Base-by-base conservation (phyloP, 2,329 filamentous ascomycete species). In the Fusarium sp. region DNA sequence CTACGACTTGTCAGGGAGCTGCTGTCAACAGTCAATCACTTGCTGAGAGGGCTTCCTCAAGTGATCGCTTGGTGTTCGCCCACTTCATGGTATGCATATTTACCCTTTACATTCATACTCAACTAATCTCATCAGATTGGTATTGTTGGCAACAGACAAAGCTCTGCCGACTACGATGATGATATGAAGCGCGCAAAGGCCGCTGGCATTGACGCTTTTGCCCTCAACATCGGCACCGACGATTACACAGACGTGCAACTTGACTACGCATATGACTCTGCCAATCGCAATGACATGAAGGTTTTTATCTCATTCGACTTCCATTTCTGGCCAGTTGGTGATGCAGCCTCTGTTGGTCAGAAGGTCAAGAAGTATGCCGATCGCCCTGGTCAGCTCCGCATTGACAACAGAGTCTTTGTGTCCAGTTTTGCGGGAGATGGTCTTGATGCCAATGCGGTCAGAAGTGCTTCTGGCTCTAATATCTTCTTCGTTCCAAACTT, bases 231-330 rank as follows among this genome's bases (percentile, higher is more conserved):
- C 46, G 84, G 83, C 28, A 75, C 76, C 9, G 84, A 86, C 56
- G 57, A 64, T 9, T 81, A 79, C 56, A 82, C 79, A 2, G 81
- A 84, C 50, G 69, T 78, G n/a, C 84, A 86, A 71, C 80, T 87
- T 6, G 76, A 70, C 2, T 81, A 78, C 31, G 85, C 85, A 2
- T 87, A 86, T 62, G 75, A 82, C n/a, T 84, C 84, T 1, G 84
- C 85, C 5, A 79, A 80, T 12, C 77, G 77, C 10, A 80, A 81
- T 28, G 79, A 77, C 46, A 85, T 88, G 80, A 85, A 86, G 56
- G 83, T 86, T 16, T 86, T 88, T 56, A 82, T 88, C 65, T 87
- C 85, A 2, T 88, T 88, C 64, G 86, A 88, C 76, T 87, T 86
- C 73, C 85, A 85, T 77, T 83, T 82, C 81, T 84, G 80, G 76